A percentile compares a stretch with the other conserved stretches of the same genome.
Evolutionary conservation across 2,329 filamentous ascomycete species (phyloP).

Genomic region (Fusarium sp.): DNA sequence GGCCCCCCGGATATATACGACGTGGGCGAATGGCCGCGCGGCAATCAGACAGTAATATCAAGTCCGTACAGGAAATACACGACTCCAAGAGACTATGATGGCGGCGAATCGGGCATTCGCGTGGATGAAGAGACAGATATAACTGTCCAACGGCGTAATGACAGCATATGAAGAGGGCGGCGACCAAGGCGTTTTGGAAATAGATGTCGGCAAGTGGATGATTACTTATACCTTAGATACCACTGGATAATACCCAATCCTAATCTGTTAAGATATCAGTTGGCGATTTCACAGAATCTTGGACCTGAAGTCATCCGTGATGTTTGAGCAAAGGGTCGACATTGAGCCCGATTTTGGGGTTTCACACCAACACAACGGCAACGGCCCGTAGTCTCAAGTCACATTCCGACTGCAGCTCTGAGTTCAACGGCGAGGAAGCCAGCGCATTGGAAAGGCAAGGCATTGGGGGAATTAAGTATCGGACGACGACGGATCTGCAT

Average conservation of each 20-base stretch:
- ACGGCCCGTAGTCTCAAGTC: constrained; percentile 12
- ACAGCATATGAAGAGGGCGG: constrained; percentile 28
- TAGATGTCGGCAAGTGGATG: constrained; percentile 1
- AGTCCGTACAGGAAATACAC: constrained; percentile 36
- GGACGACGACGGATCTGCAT: background rate
- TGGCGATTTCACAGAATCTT: background rate
- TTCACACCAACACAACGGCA: constrained; percentile 6
- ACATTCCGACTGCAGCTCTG: constrained; percentile 1
- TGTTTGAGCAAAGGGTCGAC: background rate
- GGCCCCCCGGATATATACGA: constrained; percentile 27
- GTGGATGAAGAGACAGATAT: constrained; percentile 28
- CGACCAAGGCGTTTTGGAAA: constrained; percentile 26
- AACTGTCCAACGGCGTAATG: constrained; percentile 24
- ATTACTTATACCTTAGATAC: constrained; percentile 24
- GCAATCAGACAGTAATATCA: constrained; percentile 26
- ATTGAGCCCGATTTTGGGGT: background rate
- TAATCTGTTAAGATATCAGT: background rate
- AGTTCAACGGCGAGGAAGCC: background rate
- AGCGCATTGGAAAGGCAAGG: background rate
- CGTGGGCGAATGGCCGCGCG: constrained; percentile 26
- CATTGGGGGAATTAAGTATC: constrained; percentile 11
- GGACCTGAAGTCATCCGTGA: background rate
- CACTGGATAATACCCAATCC: constrained; percentile 19
- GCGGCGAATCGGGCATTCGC: constrained; percentile 20
- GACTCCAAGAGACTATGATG: constrained; percentile 26